Evolutionary conservation across 495 filamentous ascomycete species (phyloP), one percentile per base, ranked within the genome.

Genomic region (Staphylotrichum tortipilum): DNA sequence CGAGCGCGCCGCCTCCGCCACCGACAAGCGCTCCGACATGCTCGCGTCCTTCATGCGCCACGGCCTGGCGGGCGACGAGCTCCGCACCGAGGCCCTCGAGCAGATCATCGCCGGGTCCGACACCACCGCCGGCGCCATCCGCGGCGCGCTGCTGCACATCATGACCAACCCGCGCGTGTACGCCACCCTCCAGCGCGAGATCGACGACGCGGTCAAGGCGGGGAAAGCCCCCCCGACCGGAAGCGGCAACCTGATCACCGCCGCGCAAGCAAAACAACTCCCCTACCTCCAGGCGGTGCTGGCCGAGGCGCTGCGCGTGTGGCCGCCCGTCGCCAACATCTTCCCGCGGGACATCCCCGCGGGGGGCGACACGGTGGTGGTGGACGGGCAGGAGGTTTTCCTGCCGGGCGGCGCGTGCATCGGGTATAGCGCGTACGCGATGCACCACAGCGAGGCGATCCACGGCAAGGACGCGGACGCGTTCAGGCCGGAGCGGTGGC

Each of bases 41-140:
- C 49, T 74, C 8, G 62, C 68, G 9, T 69, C 68, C 6, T 78
- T 73, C 51, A 44, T 72, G 11, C 12, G 47, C 22, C 63, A 73
- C 38, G 72, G 70, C 19, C 53, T 78, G 12, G 59, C 47, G 6
- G 62, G 64, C 38, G 59, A 61, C 19, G 64, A 77, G 47, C 53
- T 68, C 5, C 59, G 67, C 50, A 61, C 58, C 4, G 51, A 68
- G 61, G 30, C 62, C 50, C 15, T 73, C 64, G 67, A 68, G 29
- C 58, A 64, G 50, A 48, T 71, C 51, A 57, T 60, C 10, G 67
- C 58, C 0, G 81, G 81, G 8, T 71, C 73, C 14, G 82, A 85
- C 49, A 82, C 82, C 6, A 81, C 79, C 0, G 79, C 79, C 0
- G 80, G 78, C 3, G 70, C 79, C 18, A 72, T 84, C 54, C 71